Percentiles rank a stretch among this genome's conserved stretches.
phyloP scores from a whole-genome alignment of 176 grass and related monocot species.

The Dactylis glomerata region DNA sequence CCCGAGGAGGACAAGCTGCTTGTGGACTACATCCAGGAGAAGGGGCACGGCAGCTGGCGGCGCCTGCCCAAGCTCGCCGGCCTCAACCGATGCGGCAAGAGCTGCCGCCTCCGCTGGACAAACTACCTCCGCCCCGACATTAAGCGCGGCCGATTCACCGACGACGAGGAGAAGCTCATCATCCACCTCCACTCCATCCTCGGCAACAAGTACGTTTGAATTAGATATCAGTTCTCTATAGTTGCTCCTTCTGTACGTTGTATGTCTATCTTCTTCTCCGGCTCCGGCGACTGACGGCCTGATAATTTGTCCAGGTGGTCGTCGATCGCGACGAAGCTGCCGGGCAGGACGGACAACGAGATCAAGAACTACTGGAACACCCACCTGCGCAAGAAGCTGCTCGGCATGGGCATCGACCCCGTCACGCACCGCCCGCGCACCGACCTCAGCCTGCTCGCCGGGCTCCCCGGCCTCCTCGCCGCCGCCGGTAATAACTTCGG shows the following conservation, averaged over 20 bases:
- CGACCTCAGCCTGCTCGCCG: constrained; percentile 59
- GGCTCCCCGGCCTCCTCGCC: constrained; percentile 43
- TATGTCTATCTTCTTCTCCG: constrained; percentile 1
- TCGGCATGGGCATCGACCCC: constrained; percentile 75
- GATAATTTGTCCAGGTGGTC: constrained; percentile 53
- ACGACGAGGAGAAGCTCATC: constrained; percentile 85
- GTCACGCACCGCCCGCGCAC: constrained; percentile 74
- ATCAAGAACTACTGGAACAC: constrained; percentile 99
- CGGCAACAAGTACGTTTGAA: constrained; percentile 82
- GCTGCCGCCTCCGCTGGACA: constrained; percentile 91
- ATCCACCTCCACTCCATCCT: constrained; percentile 73
- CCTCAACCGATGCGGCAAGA: constrained; percentile 91
- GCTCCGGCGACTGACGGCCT: background rate
- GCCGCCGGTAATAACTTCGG: constrained; percentile 19
- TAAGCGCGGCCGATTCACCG: constrained; percentile 74
- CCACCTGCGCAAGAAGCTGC: constrained; percentile 82
- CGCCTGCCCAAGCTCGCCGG: constrained; percentile 82
- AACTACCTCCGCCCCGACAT: constrained; percentile 97
- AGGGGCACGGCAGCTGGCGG: constrained; percentile 84
- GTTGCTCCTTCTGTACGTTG: no score
- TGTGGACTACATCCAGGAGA: constrained; percentile 56
- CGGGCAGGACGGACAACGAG: constrained; percentile 85
- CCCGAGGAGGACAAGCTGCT: constrained; percentile 78
- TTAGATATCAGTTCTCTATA: no score
- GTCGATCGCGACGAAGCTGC: constrained; percentile 68